Base-by-base conservation (phyloP, 495 filamentous ascomycete genomes). In the Viridothelium virens region DNA sequence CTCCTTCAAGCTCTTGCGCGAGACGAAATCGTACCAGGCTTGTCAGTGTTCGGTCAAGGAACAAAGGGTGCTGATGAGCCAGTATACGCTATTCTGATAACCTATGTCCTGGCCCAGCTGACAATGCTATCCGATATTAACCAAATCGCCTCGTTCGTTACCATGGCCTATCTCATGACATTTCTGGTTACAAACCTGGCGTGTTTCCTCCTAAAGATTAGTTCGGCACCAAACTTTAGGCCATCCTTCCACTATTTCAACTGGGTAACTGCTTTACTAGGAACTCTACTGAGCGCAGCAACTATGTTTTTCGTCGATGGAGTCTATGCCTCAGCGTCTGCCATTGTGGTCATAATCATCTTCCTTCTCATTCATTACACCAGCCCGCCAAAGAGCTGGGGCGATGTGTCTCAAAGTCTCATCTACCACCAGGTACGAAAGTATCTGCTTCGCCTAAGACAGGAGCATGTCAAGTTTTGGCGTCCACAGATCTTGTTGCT, bases 381-480 rank as follows among this genome's bases (percentile, higher is more conserved):
- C 14, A 89, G 87, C 47, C 89, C 90, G 4, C 91, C 91, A 0
- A 96, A 94, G 71, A 83, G 87, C 9, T 96, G 91, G 91, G 91
- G 91, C 1, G 91, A 96, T 76, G 91, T 96, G 44, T 91, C 88
- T 39, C 91, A 96, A 70, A 91, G 87, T 72, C 77, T 96, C 64
- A 96, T 96, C 61, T 96, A 94, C 70, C 91, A 96, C 70, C 91
- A 96, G 77, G 91, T 96, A 5, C 84, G 91, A 62, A 96, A 96
- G 71, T 96, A 96, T 68, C 76, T 96, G 18, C 79, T 96, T 56
- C 84, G 91, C 34, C 79, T 96, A 10, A 87, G 86, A 47, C 90
- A 91, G 66, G 91, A 95, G 67, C 91, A 96, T 71, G 91, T 96
- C 74, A 96, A 96, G 70, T 94, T 92, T 73, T 95, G 91, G 91